Base-by-base conservation (phyloP, 2,329 filamentous ascomycete genomes). In the Ceratocystis lukuohia region DNA sequence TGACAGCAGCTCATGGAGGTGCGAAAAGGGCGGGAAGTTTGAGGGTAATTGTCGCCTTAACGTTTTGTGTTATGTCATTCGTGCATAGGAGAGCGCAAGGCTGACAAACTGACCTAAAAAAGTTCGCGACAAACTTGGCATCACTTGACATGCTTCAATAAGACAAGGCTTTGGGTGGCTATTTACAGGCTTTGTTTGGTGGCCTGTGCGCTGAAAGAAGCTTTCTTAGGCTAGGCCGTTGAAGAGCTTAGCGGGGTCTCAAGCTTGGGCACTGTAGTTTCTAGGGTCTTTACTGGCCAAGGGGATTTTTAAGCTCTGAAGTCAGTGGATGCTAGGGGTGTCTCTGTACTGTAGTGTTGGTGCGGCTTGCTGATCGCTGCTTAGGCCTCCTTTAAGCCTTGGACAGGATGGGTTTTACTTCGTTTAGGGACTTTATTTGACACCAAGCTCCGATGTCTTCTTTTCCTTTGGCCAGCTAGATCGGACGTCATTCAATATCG, bases 71-170 rank as follows among this genome's bases (percentile, higher is more conserved):
- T 15, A 41, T 1, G 44, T 7, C 20, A 62, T 33, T 37, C 45
- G 46, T 17, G 2, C 3, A 45, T 62, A n/a, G 15, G 33, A 28
- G 30, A 22, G 22, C 63, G 33, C 25, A 57, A 56, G 48, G 63
- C 63, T 65, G 30, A 56, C 20, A 48, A 44, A 59, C 17, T 10
- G 28, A 20, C 46, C 59, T 22, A 33, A 10, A 33, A 50, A 63
- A 48, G 61, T 50, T 48, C 61, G 25, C 61, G 61, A 63, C 61
- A 33, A 44, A 33, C 25, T 63, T 22, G 33, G n/a, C 28, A 62
- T 33, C 22, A 12, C 7, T 25, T 61, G 57, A n/a, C 15, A 41
- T 41, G 37, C 37, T 41, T 41, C 25, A 30, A 33, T 8, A 61
- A 41, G n/a, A n/a, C 57, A 33, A 28, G 28, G 61, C 12, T 46